Conservation (phyloP, 345 rosid genomes). For the Noccaea bulbosa region DNA sequence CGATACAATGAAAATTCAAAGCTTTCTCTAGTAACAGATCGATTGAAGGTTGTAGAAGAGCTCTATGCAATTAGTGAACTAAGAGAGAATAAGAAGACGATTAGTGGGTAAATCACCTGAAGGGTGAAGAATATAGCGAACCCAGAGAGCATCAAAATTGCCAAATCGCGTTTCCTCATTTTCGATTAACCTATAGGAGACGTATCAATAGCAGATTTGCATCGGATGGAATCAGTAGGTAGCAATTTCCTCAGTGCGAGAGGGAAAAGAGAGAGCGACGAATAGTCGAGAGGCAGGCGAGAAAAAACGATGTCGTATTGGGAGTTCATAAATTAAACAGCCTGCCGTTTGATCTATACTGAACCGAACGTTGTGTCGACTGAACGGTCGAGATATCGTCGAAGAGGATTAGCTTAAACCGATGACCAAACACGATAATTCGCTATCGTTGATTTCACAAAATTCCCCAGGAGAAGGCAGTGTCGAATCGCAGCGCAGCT, state of each 20-base stretch:
- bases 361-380: constrained; percentile 12
- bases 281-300: constrained; percentile 8
- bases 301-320: constrained; percentile 18
- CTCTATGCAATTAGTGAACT: background rate
- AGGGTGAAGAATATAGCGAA: constrained; percentile 99
- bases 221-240: constrained; percentile 8
- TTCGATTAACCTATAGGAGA: constrained; percentile 1
- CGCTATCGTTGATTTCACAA: background rate
- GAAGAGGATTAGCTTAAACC: background rate
- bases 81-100: constrained; percentile 15
- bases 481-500: constrained; percentile 19
- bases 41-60: constrained; percentile 39
- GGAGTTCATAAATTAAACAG: constrained; percentile 2
- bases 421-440: constrained; percentile 22
- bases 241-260: background rate
- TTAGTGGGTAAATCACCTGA: constrained; percentile 55
- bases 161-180: constrained; percentile 98
- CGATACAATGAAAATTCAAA: background rate
- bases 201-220: constrained; percentile 39
- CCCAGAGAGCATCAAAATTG: constrained; percentile 92
- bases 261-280: constrained; percentile 3
- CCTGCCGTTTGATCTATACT: constrained; percentile 11
- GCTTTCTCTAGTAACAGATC: constrained; percentile 16
- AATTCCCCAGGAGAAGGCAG: constrained; percentile 19
- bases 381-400: background rate